Conservation (phyloP, 2,329 filamentous ascomycete species). For the Balansia obtecta region DNA sequence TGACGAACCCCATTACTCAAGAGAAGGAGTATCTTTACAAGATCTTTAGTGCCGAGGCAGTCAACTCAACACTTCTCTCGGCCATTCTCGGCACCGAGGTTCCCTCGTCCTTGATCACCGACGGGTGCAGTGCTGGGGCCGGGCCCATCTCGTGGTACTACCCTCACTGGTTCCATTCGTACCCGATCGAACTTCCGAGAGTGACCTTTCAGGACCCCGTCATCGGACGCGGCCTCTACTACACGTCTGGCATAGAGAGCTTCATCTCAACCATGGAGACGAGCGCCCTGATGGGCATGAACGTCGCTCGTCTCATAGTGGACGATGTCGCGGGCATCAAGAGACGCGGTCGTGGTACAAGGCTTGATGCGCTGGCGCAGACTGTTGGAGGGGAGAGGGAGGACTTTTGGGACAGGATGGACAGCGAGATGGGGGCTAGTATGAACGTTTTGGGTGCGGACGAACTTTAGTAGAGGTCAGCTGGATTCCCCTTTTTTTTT, state of each 20-base stretch:
- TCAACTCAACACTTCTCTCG: slow-evolving; percentile 41
- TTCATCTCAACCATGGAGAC: slow-evolving; percentile 99
- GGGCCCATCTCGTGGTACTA: slow-evolving; percentile 61
- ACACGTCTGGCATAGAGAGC: slow-evolving; percentile 69
- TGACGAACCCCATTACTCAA: slow-evolving; percentile 46
- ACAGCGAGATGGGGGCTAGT: slow-evolving; percentile 9
- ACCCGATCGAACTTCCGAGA: slow-evolving; percentile 73
- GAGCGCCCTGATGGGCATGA: slow-evolving; percentile 80
- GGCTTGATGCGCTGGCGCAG: neutral
- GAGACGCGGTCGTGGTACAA: neutral
- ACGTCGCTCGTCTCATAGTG: slow-evolving; percentile 60
- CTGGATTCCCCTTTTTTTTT: neutral
- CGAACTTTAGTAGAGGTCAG: slow-evolving; percentile 9
- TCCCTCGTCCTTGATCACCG: slow-evolving; percentile 26
- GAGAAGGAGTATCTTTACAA: slow-evolving; percentile 49
- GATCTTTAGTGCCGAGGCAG: slow-evolving; percentile 45
- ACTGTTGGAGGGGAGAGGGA: neutral
- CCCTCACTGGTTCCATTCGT: slow-evolving; percentile 68
- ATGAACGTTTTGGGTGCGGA: slow-evolving; percentile 6
- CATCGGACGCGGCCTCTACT: slow-evolving; percentile 55
- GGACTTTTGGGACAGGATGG: slow-evolving; percentile 11
- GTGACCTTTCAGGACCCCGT: slow-evolving; percentile 76
- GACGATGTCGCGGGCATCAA: slow-evolving; percentile 36
- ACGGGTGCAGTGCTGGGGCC: slow-evolving; percentile 22
- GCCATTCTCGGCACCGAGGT: slow-evolving; percentile 36